A percentile compares a stretch with the other conserved stretches of the same genome.
phyloP scores from a whole-genome alignment of 2,329 filamentous ascomycete genomes.

The Pseudodiploospora longispora region DNA sequence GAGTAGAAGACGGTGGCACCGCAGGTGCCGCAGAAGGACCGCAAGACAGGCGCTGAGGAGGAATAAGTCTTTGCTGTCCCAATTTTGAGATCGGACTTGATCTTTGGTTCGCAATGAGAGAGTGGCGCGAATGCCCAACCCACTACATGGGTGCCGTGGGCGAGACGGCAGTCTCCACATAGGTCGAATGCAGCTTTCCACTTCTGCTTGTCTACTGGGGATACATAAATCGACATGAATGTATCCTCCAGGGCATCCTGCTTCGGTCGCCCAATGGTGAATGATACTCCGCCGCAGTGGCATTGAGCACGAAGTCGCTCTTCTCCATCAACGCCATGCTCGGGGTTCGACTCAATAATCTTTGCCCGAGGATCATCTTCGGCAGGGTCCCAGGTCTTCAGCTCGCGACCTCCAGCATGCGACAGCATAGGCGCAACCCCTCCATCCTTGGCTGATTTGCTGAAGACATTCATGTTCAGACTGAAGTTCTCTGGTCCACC shows the following conservation, averaged over 20 bases:
- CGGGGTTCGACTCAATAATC: slow-evolving; percentile 18
- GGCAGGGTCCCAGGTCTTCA: slow-evolving; percentile 29
- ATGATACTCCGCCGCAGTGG: slow-evolving; percentile 39
- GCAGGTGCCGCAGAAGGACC: slow-evolving; percentile 38
- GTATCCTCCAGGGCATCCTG: slow-evolving; percentile 20
- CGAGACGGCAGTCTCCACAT: slow-evolving; percentile 36
- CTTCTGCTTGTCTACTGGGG: slow-evolving; percentile 28
- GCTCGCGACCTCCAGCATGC: slow-evolving; percentile 18
- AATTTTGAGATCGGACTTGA: slow-evolving; percentile 27
- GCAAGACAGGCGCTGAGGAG: slow-evolving; percentile 29
- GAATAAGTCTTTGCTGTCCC: slow-evolving; percentile 37
- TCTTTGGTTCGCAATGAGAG: slow-evolving; percentile 25
- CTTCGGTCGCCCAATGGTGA: slow-evolving; percentile 34
- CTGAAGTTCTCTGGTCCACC: slow-evolving; percentile 26
- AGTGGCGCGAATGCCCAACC: slow-evolving; percentile 36
- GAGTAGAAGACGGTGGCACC: slow-evolving; percentile 36
- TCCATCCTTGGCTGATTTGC: slow-evolving; percentile 26
- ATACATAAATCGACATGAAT: slow-evolving; percentile 25
- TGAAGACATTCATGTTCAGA: slow-evolving; percentile 28
- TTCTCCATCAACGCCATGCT: slow-evolving; percentile 26
- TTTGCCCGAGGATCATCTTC: slow-evolving; percentile 18
- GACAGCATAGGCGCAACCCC: slow-evolving; percentile 30
- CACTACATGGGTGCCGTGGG: slow-evolving; percentile 32
- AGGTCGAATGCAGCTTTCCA: slow-evolving; percentile 35
- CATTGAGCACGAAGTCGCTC: slow-evolving; percentile 36